These are phyloP conservation scores for Cladosporium sp. DNA, from an alignment of 2,329 filamentous ascomycete species.

Conservation along the genomic window DNA sequence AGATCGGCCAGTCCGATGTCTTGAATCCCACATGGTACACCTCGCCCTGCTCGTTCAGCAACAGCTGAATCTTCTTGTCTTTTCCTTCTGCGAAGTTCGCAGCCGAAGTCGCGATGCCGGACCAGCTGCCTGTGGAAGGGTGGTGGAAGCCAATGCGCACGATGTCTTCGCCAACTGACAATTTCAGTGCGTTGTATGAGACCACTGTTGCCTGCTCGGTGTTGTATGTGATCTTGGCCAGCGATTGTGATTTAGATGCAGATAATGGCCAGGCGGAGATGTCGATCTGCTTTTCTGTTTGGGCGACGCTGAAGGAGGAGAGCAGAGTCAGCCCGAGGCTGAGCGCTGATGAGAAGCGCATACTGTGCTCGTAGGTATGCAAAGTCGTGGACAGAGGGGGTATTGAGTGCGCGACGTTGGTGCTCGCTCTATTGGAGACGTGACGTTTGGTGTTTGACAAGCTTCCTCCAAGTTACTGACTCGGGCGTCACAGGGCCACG, in stretches of 20 bases:
- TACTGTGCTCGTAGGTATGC: slow-evolving; percentile 21
- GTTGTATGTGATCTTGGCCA: slow-evolving; percentile 43
- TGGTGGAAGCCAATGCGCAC: slow-evolving; percentile 43
- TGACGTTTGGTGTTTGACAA: neutral
- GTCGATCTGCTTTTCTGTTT: slow-evolving; percentile 26
- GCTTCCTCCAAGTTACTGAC: neutral
- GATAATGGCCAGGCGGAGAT: slow-evolving; percentile 35
- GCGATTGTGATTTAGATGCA: slow-evolving; percentile 33
- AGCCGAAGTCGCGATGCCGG: slow-evolving; percentile 43
- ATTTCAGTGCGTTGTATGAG: slow-evolving; percentile 34
- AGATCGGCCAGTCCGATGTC: slow-evolving; percentile 25
- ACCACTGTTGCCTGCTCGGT: slow-evolving; percentile 37
- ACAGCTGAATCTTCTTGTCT: slow-evolving; percentile 41
- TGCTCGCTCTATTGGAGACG: neutral
- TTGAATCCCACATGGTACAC: slow-evolving; percentile 44
- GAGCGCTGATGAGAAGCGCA: slow-evolving; percentile 34
- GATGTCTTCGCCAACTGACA: slow-evolving; percentile 34
- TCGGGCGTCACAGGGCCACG: neutral
- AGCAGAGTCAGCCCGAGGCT: slow-evolving; percentile 33
- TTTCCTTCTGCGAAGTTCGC: slow-evolving; percentile 39
- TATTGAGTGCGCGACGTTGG: neutral
- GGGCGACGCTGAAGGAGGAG: slow-evolving; percentile 28
- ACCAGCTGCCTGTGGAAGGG: slow-evolving; percentile 34
- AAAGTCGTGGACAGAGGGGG: neutral
- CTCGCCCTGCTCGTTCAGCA: slow-evolving; percentile 40